Evolutionary conservation across 192 early-diverging fungal species (phyloP), one percentile per base, ranked within the genome.

Genomic region (Podila verticillata): DNA sequence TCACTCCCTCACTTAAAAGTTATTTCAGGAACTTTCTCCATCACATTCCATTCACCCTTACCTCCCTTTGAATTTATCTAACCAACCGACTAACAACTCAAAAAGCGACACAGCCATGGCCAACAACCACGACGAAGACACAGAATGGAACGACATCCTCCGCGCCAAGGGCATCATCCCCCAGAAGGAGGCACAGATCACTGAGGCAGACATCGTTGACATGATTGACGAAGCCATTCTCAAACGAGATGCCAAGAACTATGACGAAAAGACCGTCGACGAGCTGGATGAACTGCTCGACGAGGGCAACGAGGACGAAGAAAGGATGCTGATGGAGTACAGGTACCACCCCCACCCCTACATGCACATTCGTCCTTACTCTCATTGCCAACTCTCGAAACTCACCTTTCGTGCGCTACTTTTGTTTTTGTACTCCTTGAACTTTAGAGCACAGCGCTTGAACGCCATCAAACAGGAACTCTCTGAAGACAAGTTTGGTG

Each of bases 111-210:
- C 39, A 44, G 13, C 39, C 39, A 71, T 66, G 73, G 73, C 63
- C 49, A 87, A 88, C 84, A 83, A 90, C 61, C 89, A 87, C 32
- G 79, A 90, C 57, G 89, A 90, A 72, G 89, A 90, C 74, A 90
- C 89, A n/a, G 89, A 90, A 86, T 90, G 97, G 96, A 97, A 99
- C 84, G 96, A 98, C 71, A 94, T 97, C 61, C 87, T 99, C 58
- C 93, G 96, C 61, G 93, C 90, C 49, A 92, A 93, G 66, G 98
- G 96, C 24, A 97, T 97, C 70, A 86, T 99, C 49, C 94, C 94
- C 19, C 88, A 90, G 67, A 96, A 95, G 77, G 84, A 90, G 72
- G 85, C 71, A n/a, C 61, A 86, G 64, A 68, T 80, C 60, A 93
- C 92, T 7, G 90, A 94, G 84, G 93, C 94, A 31, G 86, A 94